Conservation (phyloP, 176 grass and related monocot species). For the Oryza glaberrima region DNA sequence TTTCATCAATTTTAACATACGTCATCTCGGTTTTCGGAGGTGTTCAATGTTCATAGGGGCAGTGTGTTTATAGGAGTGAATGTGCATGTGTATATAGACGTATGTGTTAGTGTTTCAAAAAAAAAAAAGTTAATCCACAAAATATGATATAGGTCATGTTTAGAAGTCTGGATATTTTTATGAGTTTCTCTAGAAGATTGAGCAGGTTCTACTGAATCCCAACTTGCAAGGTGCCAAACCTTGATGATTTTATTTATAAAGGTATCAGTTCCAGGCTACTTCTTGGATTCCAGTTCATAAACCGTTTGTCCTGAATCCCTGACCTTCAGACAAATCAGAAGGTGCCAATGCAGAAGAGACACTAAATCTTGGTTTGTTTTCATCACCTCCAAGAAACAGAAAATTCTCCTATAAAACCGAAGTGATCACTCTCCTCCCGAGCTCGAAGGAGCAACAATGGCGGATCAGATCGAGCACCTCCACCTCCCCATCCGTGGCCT, state of each 20-base stretch:
- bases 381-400: background rate
- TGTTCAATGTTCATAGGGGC: too few species aligned
- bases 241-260: background rate
- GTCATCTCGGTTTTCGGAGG: too few species aligned
- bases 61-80: too few species aligned
- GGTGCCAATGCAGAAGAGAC: background rate
- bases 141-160: too few species aligned
- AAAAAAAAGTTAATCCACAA: too few species aligned
- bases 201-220: too few species aligned
- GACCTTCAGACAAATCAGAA: background rate
- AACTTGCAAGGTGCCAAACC: too few species aligned
- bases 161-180: too few species aligned
- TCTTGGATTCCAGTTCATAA: background rate
- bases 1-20: too few species aligned
- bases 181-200: too few species aligned
- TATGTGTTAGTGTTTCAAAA: too few species aligned
- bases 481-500: slow-evolving; percentile 46
- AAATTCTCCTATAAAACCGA: background rate
- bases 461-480: slow-evolving; percentile 46
- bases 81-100: too few species aligned
- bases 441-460: slow-evolving; percentile 12
- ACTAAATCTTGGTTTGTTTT: background rate
- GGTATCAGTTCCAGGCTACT: background rate
- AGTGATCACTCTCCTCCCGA: background rate
- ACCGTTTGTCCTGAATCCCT: background rate